Conservation (phyloP, 768 basidiomycete species). For the Artomyces pyxidatus region DNA sequence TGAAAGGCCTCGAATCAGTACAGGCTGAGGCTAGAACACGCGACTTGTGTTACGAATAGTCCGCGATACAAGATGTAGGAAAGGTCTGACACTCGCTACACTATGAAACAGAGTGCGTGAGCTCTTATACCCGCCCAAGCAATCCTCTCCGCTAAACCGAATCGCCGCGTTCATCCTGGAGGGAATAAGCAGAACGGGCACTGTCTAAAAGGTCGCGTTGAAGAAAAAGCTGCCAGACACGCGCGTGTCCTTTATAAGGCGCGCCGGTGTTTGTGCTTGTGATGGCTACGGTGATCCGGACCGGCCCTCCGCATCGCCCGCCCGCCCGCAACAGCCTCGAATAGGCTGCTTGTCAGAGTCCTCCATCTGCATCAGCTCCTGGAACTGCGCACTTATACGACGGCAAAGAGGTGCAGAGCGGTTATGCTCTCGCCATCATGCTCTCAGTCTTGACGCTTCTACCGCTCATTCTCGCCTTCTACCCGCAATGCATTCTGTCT, state of each 20-base stretch:
- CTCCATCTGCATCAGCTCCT: too few relatives aligned
- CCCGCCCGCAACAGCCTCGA: too few relatives aligned
- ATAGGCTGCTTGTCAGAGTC: too few relatives aligned
- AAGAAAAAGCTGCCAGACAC: neutral
- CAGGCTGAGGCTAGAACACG: too few relatives aligned
- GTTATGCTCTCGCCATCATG: neutral
- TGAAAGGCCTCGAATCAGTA: too few relatives aligned
- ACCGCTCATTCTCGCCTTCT: neutral
- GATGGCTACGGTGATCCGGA: too few relatives aligned
- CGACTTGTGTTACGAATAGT: too few relatives aligned
- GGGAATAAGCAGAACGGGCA: slow-evolving; percentile 43
- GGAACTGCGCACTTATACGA: too few relatives aligned
- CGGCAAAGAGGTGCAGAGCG: too few relatives aligned
- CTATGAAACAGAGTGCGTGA: slow-evolving; percentile 38
- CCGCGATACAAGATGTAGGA: too few relatives aligned
- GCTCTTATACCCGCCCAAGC: slow-evolving; percentile 53
- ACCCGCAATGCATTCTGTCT: neutral
- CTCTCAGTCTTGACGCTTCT: neutral
- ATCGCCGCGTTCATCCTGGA: slow-evolving; percentile 54
- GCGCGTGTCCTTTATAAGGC: neutral
- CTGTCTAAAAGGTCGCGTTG: slow-evolving; percentile 66
- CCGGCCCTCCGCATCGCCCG: too few relatives aligned
- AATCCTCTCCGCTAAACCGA: slow-evolving; percentile 56
- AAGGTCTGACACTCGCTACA: slow-evolving; percentile 53
- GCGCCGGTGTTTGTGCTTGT: slow-evolving; percentile 10